A percentile compares a stretch with the other conserved stretches of the same genome.
Conservation (phyloP, 306 rosid genomes). For the Styphnolobium japonicum region DNA sequence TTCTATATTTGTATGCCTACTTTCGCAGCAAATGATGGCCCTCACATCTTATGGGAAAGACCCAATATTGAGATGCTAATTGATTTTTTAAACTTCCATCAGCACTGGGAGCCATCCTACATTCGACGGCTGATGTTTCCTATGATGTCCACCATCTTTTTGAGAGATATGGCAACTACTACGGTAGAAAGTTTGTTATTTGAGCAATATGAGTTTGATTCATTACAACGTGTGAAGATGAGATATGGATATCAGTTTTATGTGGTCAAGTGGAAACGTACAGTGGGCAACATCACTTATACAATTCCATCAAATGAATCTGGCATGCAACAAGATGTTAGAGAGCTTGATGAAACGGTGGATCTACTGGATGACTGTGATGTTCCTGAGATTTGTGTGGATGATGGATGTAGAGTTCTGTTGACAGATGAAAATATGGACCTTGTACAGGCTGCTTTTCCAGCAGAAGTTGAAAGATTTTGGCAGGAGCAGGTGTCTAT, state of each 20-base stretch:
- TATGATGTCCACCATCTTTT: conserved; percentile 75
- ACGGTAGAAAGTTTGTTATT: conserved; percentile 39
- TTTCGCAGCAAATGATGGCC: conserved; percentile 53
- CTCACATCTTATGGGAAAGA: conserved; percentile 53
- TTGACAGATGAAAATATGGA: conserved; percentile 86
- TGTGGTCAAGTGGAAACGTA: conserved; percentile 72
- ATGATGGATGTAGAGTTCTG: conserved; percentile 57
- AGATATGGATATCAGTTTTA: conserved; percentile 63
- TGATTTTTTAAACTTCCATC: conserved; percentile 70
- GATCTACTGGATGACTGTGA: conserved; percentile 54
- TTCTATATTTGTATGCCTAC: conserved; percentile 2
- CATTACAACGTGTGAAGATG: conserved; percentile 62
- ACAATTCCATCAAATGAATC: conserved; percentile 35
- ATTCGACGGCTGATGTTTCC: conserved; percentile 64
- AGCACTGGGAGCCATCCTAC: conserved; percentile 75
- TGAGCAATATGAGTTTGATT: conserved; percentile 73
- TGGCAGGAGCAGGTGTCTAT: conserved; percentile 66
- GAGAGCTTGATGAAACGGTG: conserved; percentile 46
- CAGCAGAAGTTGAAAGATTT: conserved; percentile 58
- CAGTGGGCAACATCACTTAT: neutral
- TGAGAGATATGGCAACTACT: conserved; percentile 58
- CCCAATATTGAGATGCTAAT: conserved; percentile 63
- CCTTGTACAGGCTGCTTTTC: conserved; percentile 80
- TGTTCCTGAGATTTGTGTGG: conserved; percentile 42
- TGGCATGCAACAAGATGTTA: conserved; percentile 41